Evolutionary conservation across 352 stramenopile genomes (phyloP).

Genomic region (Phytophthora idaei): DNA sequence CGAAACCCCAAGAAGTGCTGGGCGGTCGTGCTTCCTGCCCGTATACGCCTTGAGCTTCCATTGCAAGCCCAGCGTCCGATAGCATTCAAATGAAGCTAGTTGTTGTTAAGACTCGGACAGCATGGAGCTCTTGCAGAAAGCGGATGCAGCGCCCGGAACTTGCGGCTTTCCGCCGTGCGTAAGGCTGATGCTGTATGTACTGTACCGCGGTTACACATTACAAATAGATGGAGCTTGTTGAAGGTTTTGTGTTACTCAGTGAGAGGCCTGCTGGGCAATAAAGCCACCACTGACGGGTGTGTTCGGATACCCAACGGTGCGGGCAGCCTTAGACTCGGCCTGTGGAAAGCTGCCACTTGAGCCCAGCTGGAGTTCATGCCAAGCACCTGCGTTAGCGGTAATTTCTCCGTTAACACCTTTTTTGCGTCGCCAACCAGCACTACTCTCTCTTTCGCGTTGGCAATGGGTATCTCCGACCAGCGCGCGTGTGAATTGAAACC

Average conservation of each 20-base stretch:
- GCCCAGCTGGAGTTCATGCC: neutral
- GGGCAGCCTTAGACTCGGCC: neutral
- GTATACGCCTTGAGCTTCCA: neutral
- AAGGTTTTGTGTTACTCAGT: neutral
- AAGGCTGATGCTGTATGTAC: neutral
- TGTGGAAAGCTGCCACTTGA: neutral
- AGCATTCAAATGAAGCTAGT: too few species aligned
- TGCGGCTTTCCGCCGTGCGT: constrained; percentile 20
- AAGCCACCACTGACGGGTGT: neutral
- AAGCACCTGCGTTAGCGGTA: constrained; percentile 11
- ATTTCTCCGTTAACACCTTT: constrained; percentile 19
- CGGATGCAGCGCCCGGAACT: too few species aligned
- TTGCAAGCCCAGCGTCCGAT: too few species aligned
- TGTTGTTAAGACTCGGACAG: neutral
- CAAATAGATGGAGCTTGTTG: too few species aligned
- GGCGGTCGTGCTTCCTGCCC: neutral
- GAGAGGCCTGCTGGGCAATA: neutral
- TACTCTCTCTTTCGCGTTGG: neutral
- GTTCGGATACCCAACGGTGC: neutral
- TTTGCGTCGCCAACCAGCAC: constrained; percentile 1
- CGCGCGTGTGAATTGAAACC: constrained; percentile 4
- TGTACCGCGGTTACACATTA: neutral
- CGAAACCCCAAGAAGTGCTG: neutral
- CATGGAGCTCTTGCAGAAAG: too few species aligned
- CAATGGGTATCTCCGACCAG: constrained; percentile 7